Evolutionary conservation across 2,329 filamentous ascomycete genomes (phyloP).

Genomic region (Capronia americana): DNA sequence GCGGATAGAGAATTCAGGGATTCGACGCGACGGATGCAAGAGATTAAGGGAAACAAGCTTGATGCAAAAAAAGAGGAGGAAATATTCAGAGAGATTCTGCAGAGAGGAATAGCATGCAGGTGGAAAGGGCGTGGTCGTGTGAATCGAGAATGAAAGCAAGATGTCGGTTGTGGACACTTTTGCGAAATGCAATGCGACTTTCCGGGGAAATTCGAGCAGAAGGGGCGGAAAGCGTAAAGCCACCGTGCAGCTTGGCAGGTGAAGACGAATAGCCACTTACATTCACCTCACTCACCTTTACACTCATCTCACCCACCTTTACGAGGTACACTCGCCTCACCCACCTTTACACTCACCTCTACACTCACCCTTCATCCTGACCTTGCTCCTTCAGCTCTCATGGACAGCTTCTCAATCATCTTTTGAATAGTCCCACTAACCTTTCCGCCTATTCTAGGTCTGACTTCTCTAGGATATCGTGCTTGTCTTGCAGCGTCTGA

Average conservation of each 20-base stretch:
- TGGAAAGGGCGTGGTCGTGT: conserved; percentile 1
- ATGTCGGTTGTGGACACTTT: conserved; percentile 28
- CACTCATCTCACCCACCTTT: no score
- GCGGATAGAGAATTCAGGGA: conserved; percentile 1
- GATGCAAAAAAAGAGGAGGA: neutral
- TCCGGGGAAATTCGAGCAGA: conserved; percentile 27
- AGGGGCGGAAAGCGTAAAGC: neutral
- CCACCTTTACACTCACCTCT: no score
- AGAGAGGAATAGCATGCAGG: conserved; percentile 4
- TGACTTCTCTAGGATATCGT: no score
- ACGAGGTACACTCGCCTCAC: no score
- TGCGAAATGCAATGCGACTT: conserved; percentile 22
- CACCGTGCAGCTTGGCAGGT: neutral
- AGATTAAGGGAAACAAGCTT: neutral
- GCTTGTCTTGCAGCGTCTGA: no score
- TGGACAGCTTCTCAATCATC: no score
- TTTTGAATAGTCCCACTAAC: no score
- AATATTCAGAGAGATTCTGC: neutral
- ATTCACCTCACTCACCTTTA: no score
- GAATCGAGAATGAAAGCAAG: neutral
- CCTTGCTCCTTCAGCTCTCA: no score
- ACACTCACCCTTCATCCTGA: no score
- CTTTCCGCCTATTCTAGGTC: no score
- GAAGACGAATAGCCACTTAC: no score
- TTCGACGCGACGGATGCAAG: neutral